Conservation (phyloP, 768 basidiomycete species). For the Termitomyces sp. region DNA sequence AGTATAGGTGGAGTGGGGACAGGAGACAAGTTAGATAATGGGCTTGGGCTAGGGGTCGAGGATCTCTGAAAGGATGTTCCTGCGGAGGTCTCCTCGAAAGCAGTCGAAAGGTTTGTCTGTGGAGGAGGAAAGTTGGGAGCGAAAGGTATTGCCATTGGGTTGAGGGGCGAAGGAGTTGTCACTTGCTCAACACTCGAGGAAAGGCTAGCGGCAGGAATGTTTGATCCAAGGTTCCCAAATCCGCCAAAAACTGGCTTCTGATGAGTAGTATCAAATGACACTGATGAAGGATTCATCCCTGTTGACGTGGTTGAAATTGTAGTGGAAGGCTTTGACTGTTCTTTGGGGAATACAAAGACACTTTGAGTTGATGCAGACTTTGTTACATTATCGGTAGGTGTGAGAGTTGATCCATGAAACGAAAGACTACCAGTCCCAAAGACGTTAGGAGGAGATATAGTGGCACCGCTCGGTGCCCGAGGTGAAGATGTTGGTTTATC, state of each 20-base stretch:
- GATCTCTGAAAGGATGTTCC: constrained; percentile 5
- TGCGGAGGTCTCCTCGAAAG: background rate
- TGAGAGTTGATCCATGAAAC: background rate
- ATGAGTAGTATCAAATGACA: background rate
- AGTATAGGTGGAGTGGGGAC: constrained; percentile 11
- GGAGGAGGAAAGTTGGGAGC: constrained; percentile 8
- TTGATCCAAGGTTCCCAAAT: background rate
- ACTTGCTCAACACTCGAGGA: background rate
- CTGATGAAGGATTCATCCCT: constrained; percentile 8
- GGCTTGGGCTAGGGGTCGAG: constrained; percentile 13
- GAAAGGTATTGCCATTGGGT: constrained; percentile 20
- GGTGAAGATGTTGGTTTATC: constrained; percentile 13
- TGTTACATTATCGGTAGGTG: background rate
- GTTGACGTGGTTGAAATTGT: constrained; percentile 1
- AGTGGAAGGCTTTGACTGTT: background rate
- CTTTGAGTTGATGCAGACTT: background rate
- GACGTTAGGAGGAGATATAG: background rate
- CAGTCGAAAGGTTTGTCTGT: constrained; percentile 2
- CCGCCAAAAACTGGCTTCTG: background rate
- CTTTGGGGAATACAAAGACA: background rate
- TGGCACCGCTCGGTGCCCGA: background rate
- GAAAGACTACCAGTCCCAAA: constrained; percentile 1
- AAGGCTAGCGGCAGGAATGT: background rate
- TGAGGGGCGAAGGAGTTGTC: constrained; percentile 1
- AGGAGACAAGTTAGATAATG: constrained; percentile 7